Evolutionary conservation across 129 eudicot genomes (phyloP).

Genomic region (Smallanthus sonchifolius): DNA sequence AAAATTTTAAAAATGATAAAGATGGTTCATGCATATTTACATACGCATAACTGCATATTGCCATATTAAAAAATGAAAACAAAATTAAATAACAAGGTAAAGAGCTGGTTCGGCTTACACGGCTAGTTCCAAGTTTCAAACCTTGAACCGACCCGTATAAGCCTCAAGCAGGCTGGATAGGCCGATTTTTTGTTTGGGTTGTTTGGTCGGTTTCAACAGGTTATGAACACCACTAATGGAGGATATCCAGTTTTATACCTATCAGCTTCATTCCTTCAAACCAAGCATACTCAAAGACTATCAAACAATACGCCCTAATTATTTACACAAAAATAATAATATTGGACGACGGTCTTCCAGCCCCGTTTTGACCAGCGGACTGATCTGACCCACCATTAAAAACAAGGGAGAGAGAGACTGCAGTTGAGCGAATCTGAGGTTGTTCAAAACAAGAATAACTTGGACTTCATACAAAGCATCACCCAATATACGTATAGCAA

Average conservation of each 20-base stretch:
- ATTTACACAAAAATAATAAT: neutral
- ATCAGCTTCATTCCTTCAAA: neutral
- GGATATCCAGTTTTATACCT: neutral
- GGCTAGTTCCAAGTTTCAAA: too few relatives aligned
- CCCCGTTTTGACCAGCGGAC: neutral
- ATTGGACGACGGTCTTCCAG: neutral
- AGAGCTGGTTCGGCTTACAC: too few relatives aligned
- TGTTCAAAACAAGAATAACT: conserved; percentile 73
- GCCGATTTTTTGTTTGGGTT: too few relatives aligned
- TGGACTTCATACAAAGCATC: conserved; percentile 50
- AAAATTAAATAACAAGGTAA: too few relatives aligned
- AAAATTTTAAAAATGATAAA: too few relatives aligned
- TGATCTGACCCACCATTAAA: neutral
- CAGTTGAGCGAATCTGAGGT: conserved; percentile 71
- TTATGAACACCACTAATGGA: neutral
- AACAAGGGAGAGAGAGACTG: conserved; percentile 32
- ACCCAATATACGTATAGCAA: conserved; percentile 66
- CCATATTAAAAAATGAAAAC: too few relatives aligned
- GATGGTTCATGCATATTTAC: too few relatives aligned
- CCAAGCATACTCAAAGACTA: neutral
- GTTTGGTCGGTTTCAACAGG: too few relatives aligned
- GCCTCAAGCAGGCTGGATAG: too few relatives aligned
- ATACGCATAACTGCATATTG: too few relatives aligned
- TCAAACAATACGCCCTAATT: neutral
- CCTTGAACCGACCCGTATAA: too few relatives aligned